Base-by-base conservation (phyloP, 768 basidiomycete genomes). In the Sistotremastrum suecicum region DNA sequence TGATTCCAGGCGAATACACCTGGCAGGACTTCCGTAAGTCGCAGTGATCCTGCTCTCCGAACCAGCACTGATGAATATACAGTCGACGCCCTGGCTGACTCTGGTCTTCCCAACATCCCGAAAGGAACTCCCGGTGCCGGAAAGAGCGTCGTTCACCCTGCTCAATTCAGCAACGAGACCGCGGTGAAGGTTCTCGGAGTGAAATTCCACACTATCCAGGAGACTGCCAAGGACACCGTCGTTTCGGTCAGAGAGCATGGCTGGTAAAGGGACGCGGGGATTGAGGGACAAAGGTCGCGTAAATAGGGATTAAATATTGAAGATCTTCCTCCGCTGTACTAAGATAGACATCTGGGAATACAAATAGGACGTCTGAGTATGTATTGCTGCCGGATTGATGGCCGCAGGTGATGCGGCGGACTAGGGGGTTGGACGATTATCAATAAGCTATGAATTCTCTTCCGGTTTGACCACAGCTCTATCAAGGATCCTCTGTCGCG, bases 161-260 rank as follows among this genome's bases (percentile, higher is more conserved):
- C 60, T 33, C 34, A 37, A n/a, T 62, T 60, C 44, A 55, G 63
- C 41, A 53, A 55, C 0, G 46, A 42, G 37, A 64, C 65, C 52
- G 52, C 56, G 37, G 51, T 51, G 20, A 50, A 48, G 12, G 56
- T 66, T 29, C 52, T 67, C 0, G 63, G 61, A 0, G 55, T 66
- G 30, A 57, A 54, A 41, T 63, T 56, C 44, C 53, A 54, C 33
- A 57, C 58, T 1, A 56, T 53, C 42, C 55, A 56, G 42, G 62
- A 65, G 44, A 58, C 58, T 20, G 51, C 54, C 5, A 55, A 46
- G 38, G 65, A 68, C 42, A 48, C 32, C 44, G 43, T 33, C 30
- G 44, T 33, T 39, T 33, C 7, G 34, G 34, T 47, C 9, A 12
- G 41, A 41, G 20, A 39, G 10, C 10, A 34, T 11, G 41, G 34